These are phyloP conservation scores for Apophysomyces ossiformis DNA, from an alignment of 371 early-diverging fungal species.

Conservation along the genomic window DNA sequence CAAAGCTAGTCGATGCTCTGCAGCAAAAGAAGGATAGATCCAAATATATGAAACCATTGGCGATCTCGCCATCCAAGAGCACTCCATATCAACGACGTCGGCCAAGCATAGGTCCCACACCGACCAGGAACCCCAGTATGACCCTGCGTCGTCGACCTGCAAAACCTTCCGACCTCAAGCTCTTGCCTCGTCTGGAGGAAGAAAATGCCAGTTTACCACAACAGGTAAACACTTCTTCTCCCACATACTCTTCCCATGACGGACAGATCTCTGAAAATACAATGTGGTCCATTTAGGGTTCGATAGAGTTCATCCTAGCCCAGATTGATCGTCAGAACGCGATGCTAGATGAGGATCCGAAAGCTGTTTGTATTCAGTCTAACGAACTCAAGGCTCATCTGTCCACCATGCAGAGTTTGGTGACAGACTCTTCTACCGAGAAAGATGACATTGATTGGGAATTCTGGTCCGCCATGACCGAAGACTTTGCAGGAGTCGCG, in stretches of 20 bases:
- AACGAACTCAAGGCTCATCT: slow-evolving; percentile 58
- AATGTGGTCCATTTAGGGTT: slow-evolving; percentile 29
- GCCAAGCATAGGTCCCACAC: slow-evolving; percentile 38
- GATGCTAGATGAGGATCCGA: slow-evolving; percentile 59
- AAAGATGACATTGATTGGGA: slow-evolving; percentile 78
- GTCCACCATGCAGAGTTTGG: slow-evolving; percentile 54
- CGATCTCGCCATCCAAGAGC: slow-evolving; percentile 43
- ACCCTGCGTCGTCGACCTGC: slow-evolving; percentile 37
- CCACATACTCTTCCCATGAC: neutral
- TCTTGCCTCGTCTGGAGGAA: slow-evolving; percentile 49
- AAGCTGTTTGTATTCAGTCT: slow-evolving; percentile 58
- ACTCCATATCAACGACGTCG: slow-evolving; percentile 42
- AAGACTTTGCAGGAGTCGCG: slow-evolving; percentile 77
- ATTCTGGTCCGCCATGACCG: slow-evolving; percentile 91
- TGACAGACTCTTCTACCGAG: slow-evolving; percentile 24
- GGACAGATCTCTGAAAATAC: neutral
- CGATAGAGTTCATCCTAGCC: slow-evolving; percentile 57
- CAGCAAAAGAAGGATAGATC: slow-evolving; percentile 32
- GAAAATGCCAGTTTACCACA: slow-evolving; percentile 46
- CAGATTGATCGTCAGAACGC: slow-evolving; percentile 62
- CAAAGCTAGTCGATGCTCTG: slow-evolving; percentile 42
- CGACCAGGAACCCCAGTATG: slow-evolving; percentile 47
- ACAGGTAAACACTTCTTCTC: slow-evolving; percentile 29
- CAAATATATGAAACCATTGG: slow-evolving; percentile 11
- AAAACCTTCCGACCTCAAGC: slow-evolving; percentile 34